Percentiles rank a stretch among this genome's conserved stretches.
These are phyloP conservation scores for Hymenotorrendiella dingleyae DNA, from an alignment of 2,329 filamentous ascomycete genomes.

Conservation along the genomic window DNA sequence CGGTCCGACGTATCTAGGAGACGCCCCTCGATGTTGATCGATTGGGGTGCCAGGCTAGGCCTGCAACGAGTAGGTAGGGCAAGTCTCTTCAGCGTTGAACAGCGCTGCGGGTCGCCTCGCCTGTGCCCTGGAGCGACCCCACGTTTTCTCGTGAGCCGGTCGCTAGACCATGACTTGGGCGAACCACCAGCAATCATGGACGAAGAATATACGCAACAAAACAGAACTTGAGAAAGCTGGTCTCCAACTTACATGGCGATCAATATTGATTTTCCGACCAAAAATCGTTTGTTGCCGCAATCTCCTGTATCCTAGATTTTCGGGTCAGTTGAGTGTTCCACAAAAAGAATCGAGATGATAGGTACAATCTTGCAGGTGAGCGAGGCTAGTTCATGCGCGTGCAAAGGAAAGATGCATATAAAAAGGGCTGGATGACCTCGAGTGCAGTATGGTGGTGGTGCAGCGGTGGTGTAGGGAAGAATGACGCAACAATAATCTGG, in stretches of 20 bases:
- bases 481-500: slow-evolving; percentile 18
- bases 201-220: too few species aligned
- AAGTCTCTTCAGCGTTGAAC: slow-evolving; percentile 13
- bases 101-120: slow-evolving; percentile 14
- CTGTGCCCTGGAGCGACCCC: slow-evolving; percentile 15
- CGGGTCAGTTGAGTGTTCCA: slow-evolving; percentile 15
- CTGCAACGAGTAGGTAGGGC: too few species aligned
- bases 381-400: slow-evolving; percentile 16
- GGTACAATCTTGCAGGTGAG: slow-evolving; percentile 13
- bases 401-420: slow-evolving; percentile 21
- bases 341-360: slow-evolving; percentile 7
- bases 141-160: slow-evolving; percentile 18
- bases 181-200: too few species aligned
- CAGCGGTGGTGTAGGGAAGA: slow-evolving; percentile 12
- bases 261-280: too few species aligned
- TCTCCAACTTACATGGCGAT: too few species aligned
- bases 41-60: slow-evolving; percentile 15
- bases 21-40: slow-evolving; percentile 11
- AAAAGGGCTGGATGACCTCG: slow-evolving; percentile 9
- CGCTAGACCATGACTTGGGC: slow-evolving; percentile 9
- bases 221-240: too few species aligned
- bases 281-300: too few species aligned
- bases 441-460: slow-evolving; percentile 7
- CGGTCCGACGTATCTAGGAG: slow-evolving; percentile 13
- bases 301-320: too few species aligned